A percentile compares a stretch with the other conserved stretches of the same genome.
These are phyloP conservation scores for Fusarium sororula DNA, from an alignment of 2,329 filamentous ascomycete species.

Conservation along the genomic window DNA sequence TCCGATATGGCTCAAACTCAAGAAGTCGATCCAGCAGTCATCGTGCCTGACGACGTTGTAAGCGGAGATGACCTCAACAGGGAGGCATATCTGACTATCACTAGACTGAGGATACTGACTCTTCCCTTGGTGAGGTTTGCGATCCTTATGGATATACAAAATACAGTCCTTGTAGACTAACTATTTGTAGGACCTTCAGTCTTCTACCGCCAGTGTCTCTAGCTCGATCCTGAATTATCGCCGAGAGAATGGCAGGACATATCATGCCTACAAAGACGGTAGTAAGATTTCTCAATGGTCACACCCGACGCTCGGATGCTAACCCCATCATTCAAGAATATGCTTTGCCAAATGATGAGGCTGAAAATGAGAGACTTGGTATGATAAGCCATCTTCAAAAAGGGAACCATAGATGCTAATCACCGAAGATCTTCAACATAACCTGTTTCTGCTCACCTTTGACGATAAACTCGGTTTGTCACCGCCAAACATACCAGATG, in stretches of 20 bases:
- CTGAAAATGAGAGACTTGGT: conserved; percentile 29
- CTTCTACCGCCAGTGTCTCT: neutral
- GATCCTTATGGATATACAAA: neutral
- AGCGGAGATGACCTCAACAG: neutral
- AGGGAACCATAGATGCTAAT: neutral
- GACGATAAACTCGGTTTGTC: conserved; percentile 21
- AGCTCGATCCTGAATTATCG: conserved; percentile 14
- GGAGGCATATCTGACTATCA: neutral
- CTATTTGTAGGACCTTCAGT: neutral
- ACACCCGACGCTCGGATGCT: fast-evolving
- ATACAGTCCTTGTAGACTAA: neutral
- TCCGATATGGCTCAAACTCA: neutral
- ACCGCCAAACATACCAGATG: conserved; percentile 19
- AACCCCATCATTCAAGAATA: neutral
- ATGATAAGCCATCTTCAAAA: neutral
- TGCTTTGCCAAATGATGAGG: conserved; percentile 29
- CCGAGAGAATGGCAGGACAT: conserved; percentile 13
- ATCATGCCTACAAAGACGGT: conserved; percentile 15
- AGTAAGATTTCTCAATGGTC: neutral
- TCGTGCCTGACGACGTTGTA: neutral
- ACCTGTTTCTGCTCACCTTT: conserved; percentile 25
- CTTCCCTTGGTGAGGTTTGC: neutral
- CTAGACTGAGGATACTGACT: neutral
- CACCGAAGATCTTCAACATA: conserved; percentile 24
- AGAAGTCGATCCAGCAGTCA: neutral